Base-by-base conservation (phyloP, 768 basidiomycete species). In the Tulasnella sp. region DNA sequence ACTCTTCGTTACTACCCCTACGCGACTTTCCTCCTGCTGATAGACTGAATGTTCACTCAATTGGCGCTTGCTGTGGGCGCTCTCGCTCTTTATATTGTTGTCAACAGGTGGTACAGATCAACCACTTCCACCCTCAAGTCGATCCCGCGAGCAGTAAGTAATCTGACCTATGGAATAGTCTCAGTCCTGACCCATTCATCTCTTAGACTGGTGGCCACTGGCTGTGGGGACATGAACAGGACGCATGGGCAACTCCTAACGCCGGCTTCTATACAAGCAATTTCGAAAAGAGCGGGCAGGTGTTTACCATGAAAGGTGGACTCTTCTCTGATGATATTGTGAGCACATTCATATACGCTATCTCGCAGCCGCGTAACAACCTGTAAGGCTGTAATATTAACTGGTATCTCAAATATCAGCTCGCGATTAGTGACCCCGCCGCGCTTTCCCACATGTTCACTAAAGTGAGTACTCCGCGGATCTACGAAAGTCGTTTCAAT, bases 151-250 rank as follows among this genome's bases (percentile, higher is more conserved):
- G 34, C 34, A 38, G 34, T 38, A 15, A 38, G 34, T 38, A 15
- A 38, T n/a, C n/a, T n/a, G n/a, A n/a, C n/a, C n/a, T n/a, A n/a
- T n/a, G n/a, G n/a, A n/a, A n/a, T n/a, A n/a, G n/a, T n/a, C n/a
- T n/a, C n/a, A 19, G 13, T 19, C 19, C 42, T 19, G 42, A 23
- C 49, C 15, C 49, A 13, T n/a, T n/a, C n/a, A n/a, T n/a, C n/a
- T n/a, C n/a, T n/a, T n/a, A 60, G 58, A 13, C 59, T 10, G 47
- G 47, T 11, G 52, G 26, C 34, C 59, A 60, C 21, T 64, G 56
- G 63, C 43, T 68, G 44, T 68, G 63, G 55, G 68, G 68, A 8
- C 64, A 67, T 41, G 65, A 67, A 32, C 44, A 56, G 15, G 50
- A 55, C 4, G 62, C 64, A 3, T 64, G 61, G 61, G 58, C 47